Conservation (phyloP, 805 yeast species). For the Helenozyma baotianmanensis region DNA sequence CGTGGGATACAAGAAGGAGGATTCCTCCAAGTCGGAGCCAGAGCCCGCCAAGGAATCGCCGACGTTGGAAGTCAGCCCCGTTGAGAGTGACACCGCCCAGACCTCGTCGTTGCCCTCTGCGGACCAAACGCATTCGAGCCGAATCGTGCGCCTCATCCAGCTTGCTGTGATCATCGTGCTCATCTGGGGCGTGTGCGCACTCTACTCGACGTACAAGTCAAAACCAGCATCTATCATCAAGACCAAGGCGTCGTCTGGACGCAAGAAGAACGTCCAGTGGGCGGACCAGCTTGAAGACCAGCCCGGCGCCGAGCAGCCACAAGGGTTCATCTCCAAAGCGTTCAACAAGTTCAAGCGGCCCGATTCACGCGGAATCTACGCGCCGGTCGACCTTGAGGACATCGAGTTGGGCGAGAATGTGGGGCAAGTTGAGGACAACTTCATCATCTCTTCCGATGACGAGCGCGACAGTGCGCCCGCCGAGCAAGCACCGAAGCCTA, state of each 20-base stretch:
- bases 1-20: slow-evolving; percentile 1
- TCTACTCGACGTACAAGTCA: slow-evolving; percentile 33
- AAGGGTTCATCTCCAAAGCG: slow-evolving; percentile 36
- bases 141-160: slow-evolving; percentile 37
- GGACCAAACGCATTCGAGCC: slow-evolving; percentile 9
- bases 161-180: slow-evolving; percentile 33
- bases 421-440: slow-evolving; percentile 30
- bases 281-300: slow-evolving; percentile 40
- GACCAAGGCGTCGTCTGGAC: slow-evolving; percentile 25
- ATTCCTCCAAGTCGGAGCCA: not conserved
- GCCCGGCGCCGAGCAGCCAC: slow-evolving; percentile 21
- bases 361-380: slow-evolving; percentile 23
- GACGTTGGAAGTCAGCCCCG: no score
- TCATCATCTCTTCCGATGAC: slow-evolving; percentile 48
- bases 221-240: slow-evolving; percentile 41
- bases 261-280: slow-evolving; percentile 45
- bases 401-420: slow-evolving; percentile 39
- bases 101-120: not conserved
- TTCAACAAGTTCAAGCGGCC: slow-evolving; percentile 28
- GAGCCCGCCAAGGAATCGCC: no score
- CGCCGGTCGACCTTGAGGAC: slow-evolving; percentile 18
- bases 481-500: no score
- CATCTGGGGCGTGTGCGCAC: slow-evolving; percentile 38
- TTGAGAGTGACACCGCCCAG: not conserved
- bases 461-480: slow-evolving; percentile 26